Conservation (phyloP, 257 asterid genomes). For the Nicotiana undulata region DNA sequence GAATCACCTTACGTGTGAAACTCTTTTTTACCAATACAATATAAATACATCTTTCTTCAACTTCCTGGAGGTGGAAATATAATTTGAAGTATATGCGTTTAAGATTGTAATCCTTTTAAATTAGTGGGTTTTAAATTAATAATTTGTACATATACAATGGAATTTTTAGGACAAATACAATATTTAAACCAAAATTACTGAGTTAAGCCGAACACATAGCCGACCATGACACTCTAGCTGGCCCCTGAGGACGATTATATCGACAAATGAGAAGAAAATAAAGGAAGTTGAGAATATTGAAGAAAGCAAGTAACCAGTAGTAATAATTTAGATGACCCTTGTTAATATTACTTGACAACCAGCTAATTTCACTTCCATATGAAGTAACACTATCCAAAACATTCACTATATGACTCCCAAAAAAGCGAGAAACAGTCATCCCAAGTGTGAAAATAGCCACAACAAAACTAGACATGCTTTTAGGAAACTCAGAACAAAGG, state of each 20-base stretch:
- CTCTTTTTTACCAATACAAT: too few relatives aligned
- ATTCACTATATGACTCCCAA: conserved; percentile 13
- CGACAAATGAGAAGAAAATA: not conserved
- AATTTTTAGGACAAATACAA: too few relatives aligned
- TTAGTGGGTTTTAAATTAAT: too few relatives aligned
- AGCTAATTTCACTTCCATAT: not conserved
- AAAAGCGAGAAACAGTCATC: conserved; percentile 8
- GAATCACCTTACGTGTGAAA: too few relatives aligned
- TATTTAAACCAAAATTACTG: too few relatives aligned
- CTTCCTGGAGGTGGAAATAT: not conserved
- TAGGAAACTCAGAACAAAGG: conserved; percentile 17
- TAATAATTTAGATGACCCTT: conserved; percentile 21
- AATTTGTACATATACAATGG: too few relatives aligned
- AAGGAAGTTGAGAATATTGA: conserved; percentile 11
- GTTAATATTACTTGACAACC: conserved; percentile 20
- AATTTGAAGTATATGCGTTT: too few relatives aligned
- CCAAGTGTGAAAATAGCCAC: conserved; percentile 14
- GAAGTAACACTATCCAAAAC: conserved; percentile 4
- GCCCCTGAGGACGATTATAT: not conserved
- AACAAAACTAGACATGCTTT: conserved; percentile 22
- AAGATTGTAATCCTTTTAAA: too few relatives aligned
- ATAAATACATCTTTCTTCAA: not conserved
- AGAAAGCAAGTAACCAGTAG: conserved; percentile 14
- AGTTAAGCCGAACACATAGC: too few relatives aligned
- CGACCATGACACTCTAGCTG: too few relatives aligned